Base-by-base conservation (phyloP, 208 protist species). In the Herpetomonas samuelpessoai region DNA sequence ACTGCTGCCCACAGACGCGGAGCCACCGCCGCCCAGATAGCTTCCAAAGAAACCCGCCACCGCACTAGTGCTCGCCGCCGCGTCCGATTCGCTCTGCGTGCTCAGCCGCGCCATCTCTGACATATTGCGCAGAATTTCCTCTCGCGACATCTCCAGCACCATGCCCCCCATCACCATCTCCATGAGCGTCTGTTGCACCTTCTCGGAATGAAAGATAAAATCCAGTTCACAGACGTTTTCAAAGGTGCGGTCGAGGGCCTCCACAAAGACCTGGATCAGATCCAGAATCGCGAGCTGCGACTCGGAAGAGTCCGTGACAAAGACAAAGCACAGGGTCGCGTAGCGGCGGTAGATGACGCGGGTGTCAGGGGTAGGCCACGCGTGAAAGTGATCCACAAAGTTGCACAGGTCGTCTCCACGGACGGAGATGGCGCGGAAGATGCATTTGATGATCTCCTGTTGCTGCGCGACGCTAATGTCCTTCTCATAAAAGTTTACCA, bases 171-270 rank as follows among this genome's bases (percentile, higher is more conserved):
- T 98, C 12, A 99, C 73, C 62, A 99, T 96, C 83, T 99, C 97
- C 82, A 98, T 97, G 53, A 99, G 76, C 41, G 97, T 90, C 66
- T 97, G 88, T 57, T 98, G 96, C 38, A 98, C 95, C 83, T 98
- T 98, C 68, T 99, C 98, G 2, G 88, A 91, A 71, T 99, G 96
- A 67, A 99, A 99, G 63, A 99, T 98, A n/a, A 99, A 61, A 74
- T 99, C 97, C 1, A 99, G 76, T 74, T 99, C 98, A 65, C 98
- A 99, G 26, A 99, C 98, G 62, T 98, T 98, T 71, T 98, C 95
- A 79, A 99, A 99, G 57, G 80, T 86, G 50, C 95, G 92, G 74
- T 99, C 97, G 41, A 99, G 87, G 2, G 84, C 76, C 67, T 99
- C 98, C 19, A 99, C 97, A 63, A 99, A 99, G 16, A 98, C 95